Evolutionary conservation across 352 stramenopile species (phyloP).

Genomic region (Phytophthora foliorum): DNA sequence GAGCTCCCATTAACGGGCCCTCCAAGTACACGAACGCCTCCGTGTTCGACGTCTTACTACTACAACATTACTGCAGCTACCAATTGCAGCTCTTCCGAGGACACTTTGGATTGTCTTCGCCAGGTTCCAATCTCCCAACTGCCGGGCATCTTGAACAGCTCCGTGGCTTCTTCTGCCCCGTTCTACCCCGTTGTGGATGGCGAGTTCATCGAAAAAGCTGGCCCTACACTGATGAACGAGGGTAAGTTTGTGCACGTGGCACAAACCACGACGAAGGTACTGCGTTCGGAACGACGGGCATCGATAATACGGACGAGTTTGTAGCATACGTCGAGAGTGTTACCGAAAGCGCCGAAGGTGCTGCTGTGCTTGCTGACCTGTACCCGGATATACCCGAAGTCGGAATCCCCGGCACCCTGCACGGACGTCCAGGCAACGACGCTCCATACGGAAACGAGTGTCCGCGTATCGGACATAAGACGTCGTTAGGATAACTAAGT

Average conservation of each 20-base stretch:
- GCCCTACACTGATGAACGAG: conserved; percentile 20
- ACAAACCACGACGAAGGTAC: conserved; percentile 40
- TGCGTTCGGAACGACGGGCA: conserved; percentile 19
- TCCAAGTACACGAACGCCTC: conserved; percentile 16
- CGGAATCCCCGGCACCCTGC: conserved; percentile 25
- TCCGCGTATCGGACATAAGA: no score
- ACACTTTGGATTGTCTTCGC: conserved; percentile 38
- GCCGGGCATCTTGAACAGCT: conserved; percentile 35
- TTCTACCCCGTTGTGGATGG: conserved; percentile 38
- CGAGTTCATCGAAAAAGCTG: conserved; percentile 27
- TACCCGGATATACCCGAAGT: conserved; percentile 32
- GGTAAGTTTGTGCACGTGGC: conserved; percentile 46
- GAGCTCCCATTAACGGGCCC: conserved; percentile 10
- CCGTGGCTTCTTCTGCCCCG: conserved; percentile 13
- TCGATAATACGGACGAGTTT: conserved; percentile 33
- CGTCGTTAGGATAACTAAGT: no score
- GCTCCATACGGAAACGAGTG: conserved; percentile 13
- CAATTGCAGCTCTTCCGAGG: conserved; percentile 26
- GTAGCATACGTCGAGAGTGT: conserved; percentile 19
- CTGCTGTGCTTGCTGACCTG: conserved; percentile 12
- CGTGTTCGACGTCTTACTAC: conserved; percentile 34
- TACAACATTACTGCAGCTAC: conserved; percentile 32
- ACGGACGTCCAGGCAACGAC: conserved; percentile 14
- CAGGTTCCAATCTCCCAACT: conserved; percentile 30
- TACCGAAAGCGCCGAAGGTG: conserved; percentile 7